Base-by-base conservation (phyloP, 345 rosid species). In the Lumnitzera littorea region DNA sequence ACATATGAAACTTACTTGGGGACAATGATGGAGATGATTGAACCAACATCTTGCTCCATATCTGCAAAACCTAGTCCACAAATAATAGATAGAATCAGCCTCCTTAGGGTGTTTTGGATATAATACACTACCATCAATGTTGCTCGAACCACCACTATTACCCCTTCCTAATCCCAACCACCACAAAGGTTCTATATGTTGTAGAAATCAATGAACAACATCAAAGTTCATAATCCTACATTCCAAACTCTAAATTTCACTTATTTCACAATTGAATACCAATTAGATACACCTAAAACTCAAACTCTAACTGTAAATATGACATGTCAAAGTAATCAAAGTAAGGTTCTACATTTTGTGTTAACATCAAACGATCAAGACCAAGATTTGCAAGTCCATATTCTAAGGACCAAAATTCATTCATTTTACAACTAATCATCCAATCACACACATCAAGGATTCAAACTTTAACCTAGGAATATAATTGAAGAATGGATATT, bases 11-110 rank as follows among this genome's bases (percentile, higher is more conserved):
- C n/a, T n/a, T 88, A 94, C 99, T 85, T 66, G 68, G 62, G 74
- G 70, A 56, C 89, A 90, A 74, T 94, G 85, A 54, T 76, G 95
- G 20, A 97, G 97, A 68, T 94, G 99, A 72, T 94, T 91, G 83
- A 77, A 94, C 77, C 95, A 92, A 78, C 99, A 94, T 75, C 89
- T 77, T 0, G 86, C 54, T 16, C 97, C 92, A 65, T 80, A 94
- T 53, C 91, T 84, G 68, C 99, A 94, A 65, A 55, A 62, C 68
- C 99, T 96, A 41, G 97, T 91, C 63, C 80, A 68, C 80, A 88
- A 57, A 67, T 80, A 94, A 78, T 86, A 82, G 13, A 76, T 74
- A 79, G 97, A 94, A 74, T 86, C 89, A 46, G 85, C 75, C 74
- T 78, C 95, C 27, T 73, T 79, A 12, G 92, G 89, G 67, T 91